A percentile compares a stretch with the other conserved stretches of the same genome.
phyloP scores from a whole-genome alignment of 768 basidiomycete genomes.

The Kwoniella pini region DNA sequence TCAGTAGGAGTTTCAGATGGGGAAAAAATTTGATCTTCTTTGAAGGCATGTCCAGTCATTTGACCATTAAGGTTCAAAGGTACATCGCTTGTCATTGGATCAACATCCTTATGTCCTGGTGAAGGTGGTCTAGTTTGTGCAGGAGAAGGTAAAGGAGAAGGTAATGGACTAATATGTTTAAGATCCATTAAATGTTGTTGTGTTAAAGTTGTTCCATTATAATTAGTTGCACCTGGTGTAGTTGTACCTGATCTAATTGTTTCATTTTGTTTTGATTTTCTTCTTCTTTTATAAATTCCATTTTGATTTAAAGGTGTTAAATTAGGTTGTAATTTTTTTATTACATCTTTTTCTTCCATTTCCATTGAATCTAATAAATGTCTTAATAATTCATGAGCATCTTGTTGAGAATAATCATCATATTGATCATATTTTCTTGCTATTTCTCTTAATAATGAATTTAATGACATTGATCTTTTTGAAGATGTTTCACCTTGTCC shows the following conservation, averaged over 20 bases:
- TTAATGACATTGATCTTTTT: constrained; percentile 41
- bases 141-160: constrained; percentile 36
- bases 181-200: constrained; percentile 10
- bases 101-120: constrained; percentile 21
- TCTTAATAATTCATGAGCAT: constrained; percentile 89
- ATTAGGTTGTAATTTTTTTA: constrained; percentile 47
- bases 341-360: constrained; percentile 87
- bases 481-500: constrained; percentile 32
- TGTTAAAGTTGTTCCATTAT: neutral
- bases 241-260: constrained; percentile 2
- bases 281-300: neutral
- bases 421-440: constrained; percentile 92
- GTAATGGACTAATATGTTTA: constrained; percentile 24
- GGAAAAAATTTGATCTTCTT: constrained; percentile 6
- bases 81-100: constrained; percentile 12
- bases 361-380: constrained; percentile 87
- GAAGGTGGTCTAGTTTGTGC: constrained; percentile 25
- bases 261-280: neutral
- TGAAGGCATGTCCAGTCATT: constrained; percentile 11
- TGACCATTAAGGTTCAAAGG: constrained; percentile 3
- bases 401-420: constrained; percentile 90
- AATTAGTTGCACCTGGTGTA: neutral
- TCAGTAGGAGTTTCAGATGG: constrained; percentile 1
- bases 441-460: constrained; percentile 63
- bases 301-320: constrained; percentile 6